Evolutionary conservation across 805 yeast species (phyloP).

Genomic region (Vanderwaltozyma yarrowii): DNA sequence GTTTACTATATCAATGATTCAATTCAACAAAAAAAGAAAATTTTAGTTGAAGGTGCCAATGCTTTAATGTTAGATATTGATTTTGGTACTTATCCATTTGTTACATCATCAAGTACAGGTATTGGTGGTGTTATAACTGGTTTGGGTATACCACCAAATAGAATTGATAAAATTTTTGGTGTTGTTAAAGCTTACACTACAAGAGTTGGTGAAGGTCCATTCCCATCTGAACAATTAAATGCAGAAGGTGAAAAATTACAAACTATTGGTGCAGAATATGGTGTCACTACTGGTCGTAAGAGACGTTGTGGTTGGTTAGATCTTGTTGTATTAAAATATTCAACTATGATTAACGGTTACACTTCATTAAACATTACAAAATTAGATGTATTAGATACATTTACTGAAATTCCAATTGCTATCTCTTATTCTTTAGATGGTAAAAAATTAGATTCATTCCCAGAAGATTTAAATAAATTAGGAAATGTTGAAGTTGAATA

Average conservation of each 20-base stretch:
- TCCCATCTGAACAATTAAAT: slow-evolving; percentile 95
- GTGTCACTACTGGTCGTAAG: slow-evolving; percentile 98
- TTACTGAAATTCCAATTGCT: slow-evolving; percentile 82
- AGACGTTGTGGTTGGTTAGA: slow-evolving; percentile 99
- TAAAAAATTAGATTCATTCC: slow-evolving; percentile 66
- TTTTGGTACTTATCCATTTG: slow-evolving; percentile 96
- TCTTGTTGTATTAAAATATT: slow-evolving; percentile 85
- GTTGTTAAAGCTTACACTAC: slow-evolving; percentile 98
- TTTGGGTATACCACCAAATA: slow-evolving; percentile 86
- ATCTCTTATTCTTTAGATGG: slow-evolving; percentile 77
- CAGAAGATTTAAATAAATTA: slow-evolving; percentile 76
- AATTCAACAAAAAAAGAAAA: slow-evolving; percentile 65
- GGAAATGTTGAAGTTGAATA: slow-evolving; percentile 90
- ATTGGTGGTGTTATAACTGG: slow-evolving; percentile 98
- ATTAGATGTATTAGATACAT: slow-evolving; percentile 86
- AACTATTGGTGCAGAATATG: slow-evolving; percentile 86
- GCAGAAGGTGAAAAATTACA: slow-evolving; percentile 80
- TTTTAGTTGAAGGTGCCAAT: slow-evolving; percentile 94
- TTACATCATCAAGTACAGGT: slow-evolving; percentile 90
- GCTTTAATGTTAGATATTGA: slow-evolving; percentile 97
- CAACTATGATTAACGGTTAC: slow-evolving; percentile 88
- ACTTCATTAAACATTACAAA: slow-evolving; percentile 91
- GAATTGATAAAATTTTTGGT: slow-evolving; percentile 76
- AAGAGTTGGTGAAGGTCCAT: slow-evolving; percentile 98
- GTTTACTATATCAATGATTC: slow-evolving; percentile 78